Evolutionary conservation across 1,284 basidiomycete genomes (phyloP), one percentile per base, ranked within the genome.

Genomic region (Trametes hirsuta): DNA sequence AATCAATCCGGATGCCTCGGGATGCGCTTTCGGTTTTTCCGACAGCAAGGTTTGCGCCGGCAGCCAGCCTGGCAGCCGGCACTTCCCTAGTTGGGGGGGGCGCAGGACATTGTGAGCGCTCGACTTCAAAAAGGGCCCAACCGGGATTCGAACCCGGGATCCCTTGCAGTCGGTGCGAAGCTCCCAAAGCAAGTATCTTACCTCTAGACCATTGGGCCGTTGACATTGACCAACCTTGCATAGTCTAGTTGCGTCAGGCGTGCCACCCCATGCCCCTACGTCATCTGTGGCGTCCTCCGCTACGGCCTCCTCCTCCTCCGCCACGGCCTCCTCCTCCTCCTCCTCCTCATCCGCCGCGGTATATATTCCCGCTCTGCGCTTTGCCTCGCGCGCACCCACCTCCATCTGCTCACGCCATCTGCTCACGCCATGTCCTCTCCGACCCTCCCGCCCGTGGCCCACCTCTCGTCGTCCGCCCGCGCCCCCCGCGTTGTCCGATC

Each of bases 141-240:
- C 73, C 66, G 72, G 74, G 74, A 72, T 71, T 75, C 70, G 74
- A 75, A 75, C 74, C 74, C 72, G 66, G 73, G 74, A 75, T 74
- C 74, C 70, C 74, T 75, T 74, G 74, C 74, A 75, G 53, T 60
- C 51, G 55, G 22, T 45, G 45, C 6, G 8, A n/a, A 39, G 22
- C 18, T 15, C 74, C 74, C 74, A 75, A 76, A 76, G 74, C 74
- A 75, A 75, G 74, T 74, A 76, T 76, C 74, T 74, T 76, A 74
- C 74, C 74, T 73, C 74, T 75, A 75, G 74, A 75, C 74, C 74
- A 75, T 75, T 73, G 72, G 71, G 71, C 74, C 74, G 52, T 15
- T 56, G 49, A 14, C 22, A 48, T 2, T 8, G 1, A 15, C 1
- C 18, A 18, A 1, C 18, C 18, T 18, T 18, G 18, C 36, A 18